phyloP scores from a whole-genome alignment of 2,329 filamentous ascomycete species.

The Emergomyces pasteurianus region DNA sequence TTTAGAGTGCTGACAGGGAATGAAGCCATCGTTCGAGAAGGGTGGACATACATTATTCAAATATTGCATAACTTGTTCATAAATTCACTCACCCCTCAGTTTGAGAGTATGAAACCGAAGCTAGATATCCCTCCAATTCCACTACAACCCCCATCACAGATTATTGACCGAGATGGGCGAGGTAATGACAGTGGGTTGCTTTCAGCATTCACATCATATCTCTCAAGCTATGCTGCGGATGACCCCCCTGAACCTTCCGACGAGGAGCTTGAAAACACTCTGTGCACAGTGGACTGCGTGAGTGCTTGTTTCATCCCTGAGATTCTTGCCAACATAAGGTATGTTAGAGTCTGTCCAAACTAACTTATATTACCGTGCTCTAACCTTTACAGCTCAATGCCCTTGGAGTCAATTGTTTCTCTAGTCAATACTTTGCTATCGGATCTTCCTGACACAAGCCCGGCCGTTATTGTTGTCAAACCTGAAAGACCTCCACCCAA shows the following conservation, averaged over 20 bases:
- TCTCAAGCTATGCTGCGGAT: slow-evolving; percentile 97
- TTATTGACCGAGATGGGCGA: slow-evolving; percentile 77
- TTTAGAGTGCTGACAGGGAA: slow-evolving; percentile 85
- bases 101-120: slow-evolving; percentile 55
- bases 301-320: slow-evolving; percentile 76
- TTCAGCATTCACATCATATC: slow-evolving; percentile 88
- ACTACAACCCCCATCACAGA: slow-evolving; percentile 77
- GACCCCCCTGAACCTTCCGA: slow-evolving; percentile 96
- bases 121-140: slow-evolving; percentile 72
- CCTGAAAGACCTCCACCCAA: slow-evolving; percentile 59
- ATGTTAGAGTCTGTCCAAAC: slow-evolving; percentile 8
- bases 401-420: slow-evolving; percentile 45
- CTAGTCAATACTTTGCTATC: slow-evolving; percentile 64
- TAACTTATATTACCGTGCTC: slow-evolving; percentile 4
- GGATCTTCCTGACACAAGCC: slow-evolving; percentile 72
- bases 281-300: slow-evolving; percentile 89
- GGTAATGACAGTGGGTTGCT: slow-evolving; percentile 74
- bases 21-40: slow-evolving; percentile 59
- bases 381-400: slow-evolving; percentile 43
- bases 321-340: slow-evolving; percentile 73
- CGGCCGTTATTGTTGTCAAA: slow-evolving; percentile 79
- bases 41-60: slow-evolving; percentile 55
- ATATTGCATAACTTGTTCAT: slow-evolving; percentile 95
- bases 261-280: slow-evolving; percentile 88
- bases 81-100: slow-evolving; percentile 81